Evolutionary conservation across 768 basidiomycete species (phyloP).

Genomic region (Suillus variegatus): DNA sequence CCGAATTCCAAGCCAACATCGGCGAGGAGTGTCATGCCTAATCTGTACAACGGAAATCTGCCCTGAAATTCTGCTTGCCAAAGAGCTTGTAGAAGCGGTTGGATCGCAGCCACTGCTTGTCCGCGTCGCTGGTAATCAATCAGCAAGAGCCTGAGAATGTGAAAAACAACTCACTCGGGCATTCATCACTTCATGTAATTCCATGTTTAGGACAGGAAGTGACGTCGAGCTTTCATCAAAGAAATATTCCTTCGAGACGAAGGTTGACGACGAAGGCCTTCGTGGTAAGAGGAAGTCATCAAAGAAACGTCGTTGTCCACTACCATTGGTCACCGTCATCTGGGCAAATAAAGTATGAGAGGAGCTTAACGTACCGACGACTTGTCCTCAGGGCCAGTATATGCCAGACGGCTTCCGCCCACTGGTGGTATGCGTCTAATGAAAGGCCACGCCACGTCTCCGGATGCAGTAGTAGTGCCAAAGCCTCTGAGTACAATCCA

Average conservation of each 20-base stretch:
- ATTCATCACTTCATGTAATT: constrained; percentile 44
- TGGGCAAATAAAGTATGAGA: constrained; percentile 4
- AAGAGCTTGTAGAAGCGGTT: constrained; percentile 66
- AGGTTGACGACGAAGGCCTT: constrained; percentile 53
- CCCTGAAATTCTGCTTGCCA: constrained; percentile 84
- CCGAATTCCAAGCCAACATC: constrained; percentile 79
- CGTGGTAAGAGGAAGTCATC: constrained; percentile 64
- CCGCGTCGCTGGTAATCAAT: constrained; percentile 52
- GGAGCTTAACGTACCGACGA: constrained; percentile 54
- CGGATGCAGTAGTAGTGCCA: constrained; percentile 66
- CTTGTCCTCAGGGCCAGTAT: constrained; percentile 66
- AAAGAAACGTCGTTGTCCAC: constrained; percentile 67
- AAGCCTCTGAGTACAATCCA: constrained; percentile 62
- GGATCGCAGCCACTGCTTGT: constrained; percentile 62
- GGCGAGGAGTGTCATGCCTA: constrained; percentile 70
- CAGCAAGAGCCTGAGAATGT: constrained; percentile 16
- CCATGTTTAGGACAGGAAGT: constrained; percentile 40
- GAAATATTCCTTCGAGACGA: constrained; percentile 58
- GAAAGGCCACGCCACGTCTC: constrained; percentile 69
- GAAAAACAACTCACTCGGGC: constrained; percentile 35
- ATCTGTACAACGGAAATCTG: constrained; percentile 65
- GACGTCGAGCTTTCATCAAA: constrained; percentile 39
- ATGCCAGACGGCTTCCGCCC: constrained; percentile 81
- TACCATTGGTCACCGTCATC: constrained; percentile 28
- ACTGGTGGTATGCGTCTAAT: constrained; percentile 64